Base-by-base conservation (phyloP, 768 basidiomycete species). In the Termitomyces heimii region DNA sequence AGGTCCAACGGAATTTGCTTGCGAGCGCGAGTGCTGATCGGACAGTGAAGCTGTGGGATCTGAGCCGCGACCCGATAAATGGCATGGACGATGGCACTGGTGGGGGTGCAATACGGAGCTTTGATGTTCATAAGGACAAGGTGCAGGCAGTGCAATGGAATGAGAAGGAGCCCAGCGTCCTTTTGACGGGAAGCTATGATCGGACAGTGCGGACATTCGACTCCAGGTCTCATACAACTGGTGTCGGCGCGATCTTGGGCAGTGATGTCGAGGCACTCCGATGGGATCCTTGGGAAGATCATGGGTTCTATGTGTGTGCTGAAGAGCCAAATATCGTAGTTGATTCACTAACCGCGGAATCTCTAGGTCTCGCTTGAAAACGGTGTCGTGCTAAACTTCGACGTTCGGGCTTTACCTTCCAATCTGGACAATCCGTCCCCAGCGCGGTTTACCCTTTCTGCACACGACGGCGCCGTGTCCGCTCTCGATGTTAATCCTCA, bases 121-220 rank as follows among this genome's bases (percentile, higher is more conserved):
- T 95, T 71, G 77, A 81, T 61, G 77, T 88, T 31, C 92, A 94
- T 69, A 90, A 85, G 68, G 94, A 97, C 71, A 98, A 96, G 75
- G 92, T 99, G 24, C 95, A 98, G 72, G 85, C 91, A 2, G 93
- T 99, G 8, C 89, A 94, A 65, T 99, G 97, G 97, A 97, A 97
- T 69, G 80, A 84, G 32, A 79, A 80, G 54, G 89, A 97, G 60
- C 91, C 95, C 20, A 90, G 88, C 9, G 92, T 97, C 28, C 75
- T 99, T 37, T 75, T 99, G 55, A 95, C 92, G 10, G 97, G 96
- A 22, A 90, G 92, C 58, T 98, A 92, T 67, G 97, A 98, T 73
- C 84, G 94, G 37, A 95, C 92, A 0, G 93, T 98, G n/a, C 79
- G 92, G 58, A 89, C 91, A 28, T 98, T 97, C 70, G 97, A 99